Conservation (phyloP, 345 rosid genomes). For the Combretum micranthum region DNA sequence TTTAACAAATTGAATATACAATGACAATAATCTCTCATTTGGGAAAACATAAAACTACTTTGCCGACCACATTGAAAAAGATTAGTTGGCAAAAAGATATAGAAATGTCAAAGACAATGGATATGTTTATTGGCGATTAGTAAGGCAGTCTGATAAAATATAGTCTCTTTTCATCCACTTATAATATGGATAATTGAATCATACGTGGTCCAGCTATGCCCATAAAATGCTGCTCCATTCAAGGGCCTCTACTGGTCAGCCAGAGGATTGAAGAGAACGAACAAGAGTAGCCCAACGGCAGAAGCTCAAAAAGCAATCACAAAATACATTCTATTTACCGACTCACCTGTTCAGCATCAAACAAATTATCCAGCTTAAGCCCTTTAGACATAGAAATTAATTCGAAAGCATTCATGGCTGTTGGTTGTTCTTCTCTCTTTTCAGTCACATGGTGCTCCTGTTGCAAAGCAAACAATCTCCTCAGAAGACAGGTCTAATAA, state of each 20-base stretch:
- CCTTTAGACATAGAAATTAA: conserved; percentile 89
- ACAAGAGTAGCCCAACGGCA: no score
- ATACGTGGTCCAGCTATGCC: no score
- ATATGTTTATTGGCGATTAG: no score
- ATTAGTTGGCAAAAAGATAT: no score
- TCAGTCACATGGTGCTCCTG: conserved; percentile 88
- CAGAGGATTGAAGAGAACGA: no score
- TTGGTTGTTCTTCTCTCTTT: conserved; percentile 79
- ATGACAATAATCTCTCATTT: neutral
- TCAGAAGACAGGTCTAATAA: conserved; percentile 4
- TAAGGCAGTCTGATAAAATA: no score
- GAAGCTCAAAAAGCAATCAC: neutral
- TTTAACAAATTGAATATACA: neutral
- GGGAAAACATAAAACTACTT: neutral
- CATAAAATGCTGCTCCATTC: no score
- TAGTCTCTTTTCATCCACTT: no score
- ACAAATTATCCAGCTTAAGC: conserved; percentile 76
- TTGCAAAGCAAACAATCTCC: conserved; percentile 8
- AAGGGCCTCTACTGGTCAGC: no score
- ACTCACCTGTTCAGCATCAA: conserved; percentile 77
- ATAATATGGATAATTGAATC: no score
- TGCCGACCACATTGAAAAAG: no score
- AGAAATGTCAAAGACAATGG: no score
- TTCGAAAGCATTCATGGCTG: conserved; percentile 88
- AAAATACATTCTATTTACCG: neutral